Evolutionary conservation across 495 filamentous ascomycete genomes (phyloP), one percentile per base, ranked within the genome.

Genomic region (Chaetomium cochliodes): DNA sequence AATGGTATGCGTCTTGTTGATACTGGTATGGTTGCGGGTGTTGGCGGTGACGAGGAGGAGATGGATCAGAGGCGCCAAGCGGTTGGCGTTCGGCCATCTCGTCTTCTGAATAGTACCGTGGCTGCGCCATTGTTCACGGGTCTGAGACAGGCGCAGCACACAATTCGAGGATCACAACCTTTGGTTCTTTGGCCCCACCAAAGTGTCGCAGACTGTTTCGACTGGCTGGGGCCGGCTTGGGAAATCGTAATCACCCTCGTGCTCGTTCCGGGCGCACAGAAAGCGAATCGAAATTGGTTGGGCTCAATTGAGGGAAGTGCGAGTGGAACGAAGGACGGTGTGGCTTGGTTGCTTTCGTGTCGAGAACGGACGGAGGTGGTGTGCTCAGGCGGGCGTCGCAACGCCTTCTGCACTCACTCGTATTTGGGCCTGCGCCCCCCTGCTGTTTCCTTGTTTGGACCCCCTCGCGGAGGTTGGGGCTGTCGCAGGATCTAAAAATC

Each of bases 11-110:
- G 13, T 71, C 68, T 60, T 73, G 67, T 44, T 67, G 60, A 56
- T 75, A 66, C 63, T 58, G 22, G 33, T 65, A 63, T 2, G 54
- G 42, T 44, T 61, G 68, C 37, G 63, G 67, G 52, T 44, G 60
- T 22, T 68, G 68, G 26, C 51, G 70, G 25, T 63, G 72, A 42
- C 52, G 70, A 15, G 44, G 62, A 15, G 60, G 41, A 26, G 68
- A 59, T 11, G 54, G 42, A 42, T 58, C 57, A 8, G 62, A 58
- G 23, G 66, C 53, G 62, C 70, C 77, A 47, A 80, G 75, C 57
- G 78, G 78, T 54, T 73, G 68, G 62, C 67, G 72, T 63, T 78
- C 78, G 61, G 71, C 75, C 50, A 74, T 55, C 22, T 79, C 74
- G 59, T 76, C 74, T 39, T 78, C 74, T 67, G 65, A 69, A 37